Base-by-base conservation (phyloP, 768 basidiomycete species). In the Amanita brunnescens region DNA sequence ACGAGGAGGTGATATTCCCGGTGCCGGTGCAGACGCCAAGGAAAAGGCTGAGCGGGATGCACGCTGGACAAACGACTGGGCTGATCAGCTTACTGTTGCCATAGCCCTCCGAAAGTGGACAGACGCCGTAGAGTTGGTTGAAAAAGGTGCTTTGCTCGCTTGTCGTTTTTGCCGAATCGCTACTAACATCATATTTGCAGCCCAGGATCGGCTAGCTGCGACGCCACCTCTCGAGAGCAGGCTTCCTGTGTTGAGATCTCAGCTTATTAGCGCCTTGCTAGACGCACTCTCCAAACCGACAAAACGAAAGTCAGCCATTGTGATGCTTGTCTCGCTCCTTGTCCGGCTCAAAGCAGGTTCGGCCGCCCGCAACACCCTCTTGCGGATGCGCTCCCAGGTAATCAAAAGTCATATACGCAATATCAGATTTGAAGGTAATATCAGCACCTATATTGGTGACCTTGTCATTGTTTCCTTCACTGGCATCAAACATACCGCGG, bases 401-500 rank as follows among this genome's bases (percentile, higher is more conserved):
- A 81, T 96, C 60, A 76, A 78, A 49, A 76, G 77, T 34, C 79
- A 91, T 42, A 78, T 91, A n/a, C 76, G 94, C 42, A 86, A 82
- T 59, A 96, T 99, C 59, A 76, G 78, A 43, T 94, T 93, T 57
- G 91, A 95, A 57, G 94, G 95, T 2, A 82, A 93, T 59, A 81
- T 94, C 30, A 79, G 77, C 2, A 75, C 85, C 44, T 98, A 95
- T 60, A 77, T 98, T 43, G 85, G 81, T 30, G 91, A 97, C 61
- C 72, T 98, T 30, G 81, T 91, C 2, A 75, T 93, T 37, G 89
- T 98, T 0, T 81, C 85, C 52, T 98, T 98, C 60, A 96, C 93
- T 0, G 84, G 90, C 1, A 87, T 99, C 64, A 94, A 96, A 64
- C 91, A 98, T 62, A 96, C 94, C 1, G 91, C 91, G 12, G 95